phyloP scores from a whole-genome alignment of 2,329 filamentous ascomycete species.

The Alternaria longipes region DNA sequence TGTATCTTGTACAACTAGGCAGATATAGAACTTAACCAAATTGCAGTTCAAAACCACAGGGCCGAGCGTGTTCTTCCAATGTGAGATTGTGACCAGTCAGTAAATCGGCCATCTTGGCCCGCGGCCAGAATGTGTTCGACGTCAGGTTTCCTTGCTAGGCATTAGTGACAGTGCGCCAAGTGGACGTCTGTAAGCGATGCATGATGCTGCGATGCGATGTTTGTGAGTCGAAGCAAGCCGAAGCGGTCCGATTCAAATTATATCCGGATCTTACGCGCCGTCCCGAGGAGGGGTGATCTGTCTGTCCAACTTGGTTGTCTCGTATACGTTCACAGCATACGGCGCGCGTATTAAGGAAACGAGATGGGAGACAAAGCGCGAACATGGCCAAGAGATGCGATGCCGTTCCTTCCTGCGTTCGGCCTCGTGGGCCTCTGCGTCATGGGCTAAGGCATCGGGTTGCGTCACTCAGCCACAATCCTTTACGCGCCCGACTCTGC shows the following conservation, averaged over 20 bases:
- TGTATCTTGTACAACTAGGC: slow-evolving; percentile 13
- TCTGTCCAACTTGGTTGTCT: neutral
- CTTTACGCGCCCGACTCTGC: slow-evolving; percentile 25
- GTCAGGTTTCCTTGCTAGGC: slow-evolving; percentile 3
- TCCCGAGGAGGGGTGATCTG: neutral
- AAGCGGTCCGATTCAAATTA: neutral
- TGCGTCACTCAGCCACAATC: slow-evolving; percentile 35
- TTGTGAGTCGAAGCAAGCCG: neutral
- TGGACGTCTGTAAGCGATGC: slow-evolving; percentile 9
- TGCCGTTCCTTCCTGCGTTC: slow-evolving; percentile 26
- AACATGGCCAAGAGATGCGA: slow-evolving; percentile 21
- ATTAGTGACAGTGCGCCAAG: slow-evolving; percentile 15
- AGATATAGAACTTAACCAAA: slow-evolving; percentile 8
- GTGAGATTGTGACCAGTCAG: neutral
- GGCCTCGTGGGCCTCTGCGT: slow-evolving; percentile 10
- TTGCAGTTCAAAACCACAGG: slow-evolving; percentile 1
- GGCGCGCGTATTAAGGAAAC: neutral
- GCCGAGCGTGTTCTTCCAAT: neutral
- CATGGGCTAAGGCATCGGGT: slow-evolving; percentile 30
- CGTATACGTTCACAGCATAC: neutral
- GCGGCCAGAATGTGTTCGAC: slow-evolving; percentile 10
- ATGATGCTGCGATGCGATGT: neutral
- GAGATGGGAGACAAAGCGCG: slow-evolving; percentile 1
- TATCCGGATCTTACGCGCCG: neutral
- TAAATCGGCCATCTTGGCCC: slow-evolving; percentile 7